Base-by-base conservation (phyloP, 108 stramenopile species). In the Phaeodactylum tricornutum region DNA sequence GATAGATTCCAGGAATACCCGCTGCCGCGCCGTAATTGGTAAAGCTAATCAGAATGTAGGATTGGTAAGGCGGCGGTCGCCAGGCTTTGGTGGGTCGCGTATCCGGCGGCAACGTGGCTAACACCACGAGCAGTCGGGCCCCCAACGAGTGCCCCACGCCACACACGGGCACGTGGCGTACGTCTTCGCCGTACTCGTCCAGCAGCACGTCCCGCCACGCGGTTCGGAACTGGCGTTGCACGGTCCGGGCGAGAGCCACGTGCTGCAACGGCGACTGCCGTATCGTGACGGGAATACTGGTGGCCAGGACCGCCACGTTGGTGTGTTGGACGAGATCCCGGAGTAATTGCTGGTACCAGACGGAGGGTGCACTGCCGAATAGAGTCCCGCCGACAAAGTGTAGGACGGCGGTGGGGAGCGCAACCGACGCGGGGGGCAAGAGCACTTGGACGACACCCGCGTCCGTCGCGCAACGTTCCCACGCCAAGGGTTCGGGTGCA, bases 371-470 rank as follows among this genome's bases (percentile, higher is more conserved):
- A 27, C 72, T 68, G 7, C 88, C 88, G 43, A 85, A 81, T 48
- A 81, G 66, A 11, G 88, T 81, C 0, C 84, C 88, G 12, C 88
- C 88, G 7, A 84, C 68, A 55, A 90, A 90, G 47, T 90, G 88
- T 37, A 90, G 36, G 20, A 90, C 57, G 12, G 75, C 69, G 4
- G 56, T 67, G 2, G 88, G 88, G 3, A 38, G 31, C 32, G 41
- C 23, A 12, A 67, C 66, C 1, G 69, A 12, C 19, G 64, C 51
- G 12, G 79, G 77, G n/a, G 87, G 82, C 43, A 89, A 46, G 16
- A 89, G 38, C 8, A 89, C 73, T 14, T 74, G 66, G 2, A 77
- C 68, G 11, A 65, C 39, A 4, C 50, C 50, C n/a, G 32, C 50
- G 35, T 39, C 50, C 15, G 31, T 52, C 4, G 26, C 16, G 21